phyloP scores from a whole-genome alignment of 2,329 filamentous ascomycete genomes.

The Aspergillus latus region DNA sequence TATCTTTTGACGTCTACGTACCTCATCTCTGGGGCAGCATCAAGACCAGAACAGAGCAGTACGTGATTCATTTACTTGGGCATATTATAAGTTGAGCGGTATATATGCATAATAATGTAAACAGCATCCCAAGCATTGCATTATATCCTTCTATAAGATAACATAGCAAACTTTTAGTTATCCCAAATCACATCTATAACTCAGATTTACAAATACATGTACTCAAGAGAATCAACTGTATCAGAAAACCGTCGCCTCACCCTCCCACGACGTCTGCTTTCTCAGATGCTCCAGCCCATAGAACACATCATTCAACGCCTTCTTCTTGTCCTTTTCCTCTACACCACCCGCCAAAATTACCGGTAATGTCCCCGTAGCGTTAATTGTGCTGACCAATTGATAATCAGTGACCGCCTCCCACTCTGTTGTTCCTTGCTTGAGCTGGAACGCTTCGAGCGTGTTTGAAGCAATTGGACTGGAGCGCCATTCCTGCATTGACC shows the following conservation, averaged over 20 bases:
- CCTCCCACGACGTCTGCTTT: slow-evolving; percentile 31
- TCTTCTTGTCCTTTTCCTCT: slow-evolving; percentile 34
- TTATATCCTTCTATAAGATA: background rate
- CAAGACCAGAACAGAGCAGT: slow-evolving; percentile 4
- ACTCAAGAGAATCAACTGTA: background rate
- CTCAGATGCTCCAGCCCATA: slow-evolving; percentile 44
- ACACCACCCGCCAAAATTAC: slow-evolving; percentile 26
- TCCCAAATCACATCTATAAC: background rate
- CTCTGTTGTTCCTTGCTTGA: slow-evolving; percentile 22
- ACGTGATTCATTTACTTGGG: background rate
- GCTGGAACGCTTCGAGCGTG: slow-evolving; percentile 31
- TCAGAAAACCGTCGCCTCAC: background rate
- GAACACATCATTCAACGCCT: slow-evolving; percentile 36
- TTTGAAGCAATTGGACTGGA: slow-evolving; percentile 19
- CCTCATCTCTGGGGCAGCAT: background rate
- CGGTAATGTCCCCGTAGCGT: slow-evolving; percentile 30
- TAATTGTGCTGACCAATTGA: slow-evolving; percentile 28
- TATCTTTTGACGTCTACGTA: slow-evolving; percentile 7
- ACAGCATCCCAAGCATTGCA: background rate
- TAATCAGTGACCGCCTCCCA: slow-evolving; percentile 27
- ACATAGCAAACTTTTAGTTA: background rate
- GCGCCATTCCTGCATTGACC: slow-evolving; percentile 48
- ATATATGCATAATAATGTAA: background rate
- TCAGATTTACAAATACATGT: slow-evolving; percentile 1
- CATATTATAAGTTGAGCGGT: too few species aligned